These are phyloP conservation scores for Gossypium trilobum DNA, from an alignment of 441 rosid genomes.

Conservation along the genomic window DNA sequence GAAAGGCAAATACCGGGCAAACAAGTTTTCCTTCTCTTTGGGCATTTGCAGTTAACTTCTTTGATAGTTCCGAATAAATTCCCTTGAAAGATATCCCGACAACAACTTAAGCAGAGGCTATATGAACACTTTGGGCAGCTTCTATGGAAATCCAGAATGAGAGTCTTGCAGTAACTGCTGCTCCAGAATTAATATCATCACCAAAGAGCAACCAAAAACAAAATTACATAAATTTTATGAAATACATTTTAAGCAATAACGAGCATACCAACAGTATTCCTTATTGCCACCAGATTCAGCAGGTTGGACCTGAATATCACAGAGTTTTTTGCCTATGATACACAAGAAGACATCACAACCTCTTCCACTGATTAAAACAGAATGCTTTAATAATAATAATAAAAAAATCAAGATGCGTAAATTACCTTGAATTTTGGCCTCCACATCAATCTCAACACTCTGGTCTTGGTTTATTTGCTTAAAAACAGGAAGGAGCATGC, in stretches of 20 bases:
- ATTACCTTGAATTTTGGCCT: slow-evolving; percentile 64
- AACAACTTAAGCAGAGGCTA: slow-evolving; percentile 57
- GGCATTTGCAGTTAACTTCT: slow-evolving; percentile 31
- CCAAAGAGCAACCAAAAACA: slow-evolving; percentile 24
- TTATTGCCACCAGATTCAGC: slow-evolving; percentile 40
- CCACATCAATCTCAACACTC: slow-evolving; percentile 54
- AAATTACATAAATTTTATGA: slow-evolving; percentile 16
- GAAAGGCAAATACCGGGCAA: slow-evolving; percentile 23
- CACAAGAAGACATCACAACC: slow-evolving; percentile 18
- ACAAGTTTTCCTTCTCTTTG: slow-evolving; percentile 32
- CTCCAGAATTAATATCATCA: slow-evolving; percentile 25
- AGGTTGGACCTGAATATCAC: slow-evolving; percentile 39
- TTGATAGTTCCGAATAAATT: slow-evolving; percentile 34
- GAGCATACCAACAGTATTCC: slow-evolving; percentile 52
- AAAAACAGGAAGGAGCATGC: slow-evolving; percentile 86
- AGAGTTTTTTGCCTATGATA: slow-evolving; percentile 44
- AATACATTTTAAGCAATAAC: slow-evolving; percentile 18
- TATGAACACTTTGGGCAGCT: slow-evolving; percentile 69
- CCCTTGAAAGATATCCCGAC: slow-evolving; percentile 38
- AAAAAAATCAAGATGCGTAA: not conserved
- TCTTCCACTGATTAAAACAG: slow-evolving; percentile 12
- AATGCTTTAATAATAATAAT: not conserved
- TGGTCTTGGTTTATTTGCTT: slow-evolving; percentile 64
- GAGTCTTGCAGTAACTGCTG: slow-evolving; percentile 52
- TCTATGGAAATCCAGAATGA: slow-evolving; percentile 52